Percentiles rank a stretch among this genome's conserved stretches.
Conservation (phyloP, 2,329 filamentous ascomycete genomes). For the Huntiella bhutanensis region DNA sequence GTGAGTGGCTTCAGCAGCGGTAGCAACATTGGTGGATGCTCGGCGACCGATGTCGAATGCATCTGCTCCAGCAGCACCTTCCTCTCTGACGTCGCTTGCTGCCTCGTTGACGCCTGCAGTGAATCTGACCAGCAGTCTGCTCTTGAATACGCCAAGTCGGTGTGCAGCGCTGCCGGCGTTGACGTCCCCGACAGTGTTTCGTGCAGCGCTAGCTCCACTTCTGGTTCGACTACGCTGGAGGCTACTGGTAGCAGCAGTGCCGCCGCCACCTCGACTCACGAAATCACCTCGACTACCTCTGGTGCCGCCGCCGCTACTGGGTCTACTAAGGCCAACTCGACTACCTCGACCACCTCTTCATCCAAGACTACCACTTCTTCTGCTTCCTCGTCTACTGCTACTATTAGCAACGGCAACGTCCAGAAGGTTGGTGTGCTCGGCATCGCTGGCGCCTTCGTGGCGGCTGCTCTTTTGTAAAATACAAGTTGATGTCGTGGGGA, state of each 20-base stretch:
- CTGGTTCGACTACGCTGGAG: neutral
- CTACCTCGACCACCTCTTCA: neutral
- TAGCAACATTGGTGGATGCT: slow-evolving; percentile 21
- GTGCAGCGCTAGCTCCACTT: slow-evolving; percentile 16
- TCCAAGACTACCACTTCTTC: slow-evolving; percentile 1
- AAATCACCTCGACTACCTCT: neutral
- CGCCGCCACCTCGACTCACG: neutral
- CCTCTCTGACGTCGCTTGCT: slow-evolving; percentile 24
- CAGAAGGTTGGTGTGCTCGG: slow-evolving; percentile 1
- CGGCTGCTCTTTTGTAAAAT: slow-evolving; percentile 10
- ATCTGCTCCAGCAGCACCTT: slow-evolving; percentile 24
- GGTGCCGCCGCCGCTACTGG: neutral
- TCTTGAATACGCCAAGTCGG: slow-evolving; percentile 20
- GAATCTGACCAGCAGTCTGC: slow-evolving; percentile 18
- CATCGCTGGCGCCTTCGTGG: slow-evolving; percentile 9
- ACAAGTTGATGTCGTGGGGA: neutral
- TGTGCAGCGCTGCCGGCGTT: slow-evolving; percentile 22
- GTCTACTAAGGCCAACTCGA: neutral
- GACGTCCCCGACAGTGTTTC: slow-evolving; percentile 20
- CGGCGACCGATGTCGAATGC: slow-evolving; percentile 21
- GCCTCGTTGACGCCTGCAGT: slow-evolving; percentile 20
- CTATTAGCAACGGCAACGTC: neutral
- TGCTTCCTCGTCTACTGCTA: neutral
- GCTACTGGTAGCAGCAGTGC: neutral
- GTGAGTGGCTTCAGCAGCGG: slow-evolving; percentile 19